A percentile compares a stretch with the other conserved stretches of the same genome.
Evolutionary conservation across 768 basidiomycete species (phyloP).

Genomic region (Mrakia hoshinonis): DNA sequence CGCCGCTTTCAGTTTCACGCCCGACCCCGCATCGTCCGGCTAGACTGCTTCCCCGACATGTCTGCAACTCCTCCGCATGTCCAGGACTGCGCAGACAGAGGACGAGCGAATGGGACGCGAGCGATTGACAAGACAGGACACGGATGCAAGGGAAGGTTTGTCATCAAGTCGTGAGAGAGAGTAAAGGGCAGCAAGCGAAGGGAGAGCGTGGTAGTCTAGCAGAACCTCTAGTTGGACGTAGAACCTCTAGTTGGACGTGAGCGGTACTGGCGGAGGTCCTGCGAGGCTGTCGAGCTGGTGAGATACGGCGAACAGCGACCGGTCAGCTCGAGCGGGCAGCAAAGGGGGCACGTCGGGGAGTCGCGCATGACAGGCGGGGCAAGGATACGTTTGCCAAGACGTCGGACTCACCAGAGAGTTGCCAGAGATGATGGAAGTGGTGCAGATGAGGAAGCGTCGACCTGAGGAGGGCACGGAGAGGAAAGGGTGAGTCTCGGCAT

Average conservation of each 20-base stretch:
- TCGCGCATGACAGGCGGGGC: not conserved
- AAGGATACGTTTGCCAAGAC: not conserved
- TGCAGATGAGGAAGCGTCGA: conserved; percentile 77
- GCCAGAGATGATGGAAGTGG: conserved; percentile 83
- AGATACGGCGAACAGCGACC: not conserved
- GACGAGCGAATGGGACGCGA: not conserved
- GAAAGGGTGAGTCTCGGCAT: not conserved
- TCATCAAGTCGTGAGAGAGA: not conserved
- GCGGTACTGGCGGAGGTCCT: conserved; percentile 7
- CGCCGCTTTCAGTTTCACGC: too few relatives aligned
- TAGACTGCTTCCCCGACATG: too few relatives aligned
- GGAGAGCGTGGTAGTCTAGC: too few relatives aligned
- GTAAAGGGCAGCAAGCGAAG: not conserved
- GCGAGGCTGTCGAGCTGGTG: conserved; percentile 19
- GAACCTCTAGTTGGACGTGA: not conserved
- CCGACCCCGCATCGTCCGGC: too few relatives aligned
- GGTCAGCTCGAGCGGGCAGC: not conserved
- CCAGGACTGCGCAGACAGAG: too few relatives aligned
- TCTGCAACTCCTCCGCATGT: too few relatives aligned
- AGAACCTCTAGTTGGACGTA: too few relatives aligned
- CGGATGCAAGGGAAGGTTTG: not conserved
- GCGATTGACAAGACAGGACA: not conserved
- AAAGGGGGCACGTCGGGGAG: not conserved
- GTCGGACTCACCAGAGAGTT: conserved; percentile 31
- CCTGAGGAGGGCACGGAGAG: conserved; percentile 47